phyloP scores from a whole-genome alignment of 176 grass and related monocot genomes.

The Phragmites australis region DNA sequence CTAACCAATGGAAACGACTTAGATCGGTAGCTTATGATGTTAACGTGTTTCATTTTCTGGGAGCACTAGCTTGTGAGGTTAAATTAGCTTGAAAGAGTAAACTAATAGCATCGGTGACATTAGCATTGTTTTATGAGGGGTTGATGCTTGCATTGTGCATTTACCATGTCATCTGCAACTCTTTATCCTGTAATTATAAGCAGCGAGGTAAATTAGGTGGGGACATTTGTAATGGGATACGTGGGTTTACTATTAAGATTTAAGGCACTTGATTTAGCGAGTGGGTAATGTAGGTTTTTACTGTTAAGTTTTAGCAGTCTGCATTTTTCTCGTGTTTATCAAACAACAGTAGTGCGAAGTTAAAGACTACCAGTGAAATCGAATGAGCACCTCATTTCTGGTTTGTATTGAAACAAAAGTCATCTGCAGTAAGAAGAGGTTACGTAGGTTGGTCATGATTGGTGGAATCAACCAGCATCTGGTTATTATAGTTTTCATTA shows the following conservation, averaged over 20 bases:
- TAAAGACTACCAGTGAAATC: not conserved
- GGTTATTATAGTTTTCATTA: not conserved
- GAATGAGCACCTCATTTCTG: not conserved
- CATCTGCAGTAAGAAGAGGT: not conserved
- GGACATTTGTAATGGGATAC: not conserved
- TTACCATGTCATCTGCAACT: not conserved
- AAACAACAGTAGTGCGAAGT: not conserved
- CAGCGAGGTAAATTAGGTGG: not conserved
- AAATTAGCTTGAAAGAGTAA: not conserved
- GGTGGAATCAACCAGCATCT: not conserved
- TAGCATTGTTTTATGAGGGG: not conserved
- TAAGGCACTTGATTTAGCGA: not conserved
- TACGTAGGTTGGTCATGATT: not conserved
- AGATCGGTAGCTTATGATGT: too few relatives aligned
- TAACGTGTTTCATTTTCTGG: not conserved
- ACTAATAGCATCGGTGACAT: not conserved
- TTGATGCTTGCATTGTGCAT: not conserved
- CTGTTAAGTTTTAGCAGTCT: not conserved
- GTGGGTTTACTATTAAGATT: not conserved
- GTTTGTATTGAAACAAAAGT: constrained; percentile 4
- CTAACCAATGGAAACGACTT: not conserved
- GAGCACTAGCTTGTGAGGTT: not conserved
- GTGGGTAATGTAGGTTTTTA: not conserved
- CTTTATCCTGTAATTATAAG: not conserved
- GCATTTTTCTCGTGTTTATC: constrained; percentile 10